Base-by-base conservation (phyloP, 2,329 filamentous ascomycete genomes). In the Colletotrichum sidae region DNA sequence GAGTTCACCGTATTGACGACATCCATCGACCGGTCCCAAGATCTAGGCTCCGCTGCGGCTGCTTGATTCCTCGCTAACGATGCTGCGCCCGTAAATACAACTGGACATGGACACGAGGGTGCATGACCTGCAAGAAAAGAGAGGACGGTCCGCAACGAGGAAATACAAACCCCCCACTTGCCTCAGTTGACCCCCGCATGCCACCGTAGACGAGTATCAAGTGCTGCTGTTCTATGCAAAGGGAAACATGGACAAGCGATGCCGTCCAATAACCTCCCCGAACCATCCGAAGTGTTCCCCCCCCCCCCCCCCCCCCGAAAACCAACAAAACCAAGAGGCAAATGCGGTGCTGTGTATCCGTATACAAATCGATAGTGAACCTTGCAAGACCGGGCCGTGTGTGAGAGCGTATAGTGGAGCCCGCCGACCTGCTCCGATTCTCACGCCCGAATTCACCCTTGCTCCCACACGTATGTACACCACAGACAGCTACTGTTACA, bases 361-460 rank as follows among this genome's bases (percentile, higher is more conserved):
- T 25, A 25, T 25, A 25, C 25, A 50, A 57, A 57, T 25, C 37
- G 41, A 37, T 50, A 50, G 45, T n/a, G 11, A 44, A 4, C 41
- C 57, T 46, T 25, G 42, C 10, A 49, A 17, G 13, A 46, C 41
- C 57, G 56, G 50, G 57, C 44, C 11, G 51, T 46, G 39, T 45
- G 62, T 61, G 62, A 58, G 52, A 51, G 25, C 25, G 25, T 25
- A 5, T 25, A 25, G 25, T 25, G 25, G 25, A 25, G 4, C 25
- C 34, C 57, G 33, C 62, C 57, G 62, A 65, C 62, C 46, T 65
- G 46, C 62, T 42, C 62, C 62, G 62, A 61, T 61, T 51, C 49
- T 55, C 57, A 55, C 51, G 58, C 52, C 57, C 62, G 62, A 56
- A 61, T 65, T 47, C 39, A 46, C 56, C 52, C 62, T 56, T 46